phyloP scores from a whole-genome alignment of 352 stramenopile genomes.

The Globisporangium lucens region DNA sequence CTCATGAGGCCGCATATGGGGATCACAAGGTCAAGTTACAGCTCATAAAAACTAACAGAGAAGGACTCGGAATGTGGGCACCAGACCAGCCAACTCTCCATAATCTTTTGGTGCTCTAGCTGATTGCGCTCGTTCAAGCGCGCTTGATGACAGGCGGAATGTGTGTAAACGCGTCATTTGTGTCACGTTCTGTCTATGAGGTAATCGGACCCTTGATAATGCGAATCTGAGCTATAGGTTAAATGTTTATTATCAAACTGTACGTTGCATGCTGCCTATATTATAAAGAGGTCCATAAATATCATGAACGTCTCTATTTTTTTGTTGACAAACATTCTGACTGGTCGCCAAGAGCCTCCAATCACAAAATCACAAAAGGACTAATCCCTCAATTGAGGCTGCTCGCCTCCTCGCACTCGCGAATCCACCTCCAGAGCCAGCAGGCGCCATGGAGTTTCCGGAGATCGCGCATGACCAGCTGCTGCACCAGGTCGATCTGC shows the following conservation, averaged over 20 bases:
- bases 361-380: not conserved
- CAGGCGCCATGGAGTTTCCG: conserved; percentile 25
- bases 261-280: no score
- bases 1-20: no score
- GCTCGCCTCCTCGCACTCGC: not conserved
- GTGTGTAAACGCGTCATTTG: not conserved
- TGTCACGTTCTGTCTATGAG: not conserved
- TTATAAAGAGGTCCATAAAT: not conserved
- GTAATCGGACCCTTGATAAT: not conserved
- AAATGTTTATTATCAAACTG: not conserved
- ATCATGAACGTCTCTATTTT: not conserved
- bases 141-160: not conserved
- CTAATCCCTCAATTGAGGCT: no score
- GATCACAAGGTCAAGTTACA: no score
- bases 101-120: not conserved
- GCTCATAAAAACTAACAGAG: no score
- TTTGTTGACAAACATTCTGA: not conserved
- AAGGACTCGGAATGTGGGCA: no score
- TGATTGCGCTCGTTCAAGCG: not conserved
- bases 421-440: not conserved
- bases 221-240: not conserved
- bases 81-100: not conserved
- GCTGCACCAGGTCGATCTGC: conserved; percentile 32
- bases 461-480: conserved; percentile 25
- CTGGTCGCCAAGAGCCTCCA: not conserved